Base-by-base conservation (phyloP, 371 early-diverging fungal species). In the Mucor saturninus region DNA sequence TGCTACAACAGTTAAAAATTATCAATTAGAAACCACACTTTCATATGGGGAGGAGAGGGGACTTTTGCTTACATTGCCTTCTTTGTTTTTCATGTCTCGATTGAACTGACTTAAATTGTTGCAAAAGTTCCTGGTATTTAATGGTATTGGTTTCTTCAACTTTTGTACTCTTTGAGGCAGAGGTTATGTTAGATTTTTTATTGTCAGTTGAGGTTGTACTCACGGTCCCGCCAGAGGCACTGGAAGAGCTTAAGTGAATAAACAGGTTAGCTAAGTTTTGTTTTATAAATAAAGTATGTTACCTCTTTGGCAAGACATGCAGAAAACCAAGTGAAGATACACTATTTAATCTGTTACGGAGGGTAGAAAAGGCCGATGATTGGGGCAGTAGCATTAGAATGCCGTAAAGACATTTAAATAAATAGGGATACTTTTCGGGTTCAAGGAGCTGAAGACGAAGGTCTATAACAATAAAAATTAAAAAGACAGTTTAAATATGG, bases 371-470 rank as follows among this genome's bases (percentile, higher is more conserved):
- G 5, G 97, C 96, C 37, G 88, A 87, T 37, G 91, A 90, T 74
- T 97, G 97, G 39, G 97, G 97, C 38, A 97, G 71, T 49, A 97
- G 79, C 95, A 97, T 95, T 67, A 97, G 63, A 26, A 97, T 76
- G 4, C 96, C 96, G 68, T 95, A 97, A 2, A 97, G 78, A 46
- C 92, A 91, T 65, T 95, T 93, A 81, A 88, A 89, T 43, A 97
- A 81, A 68, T 85, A 77, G 1, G 95, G 94, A 65, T 95, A 85
- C 73, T 86, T 83, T 14, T 90, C 87, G 0, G 96, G 95, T 54
- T 97, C 97, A 35, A 96, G 73, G 6, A 97, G 80, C 71, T 96
- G 96, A 51, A 97, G 77, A 4, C 97, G 83, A 40, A 97, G 75
- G 65, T 89, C 89, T 88, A 58, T 9, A 2, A 5, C 2, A 46